Percentiles rank a stretch among this genome's conserved stretches.
Conservation (phyloP, 306 rosid species). For the Cyamopsis tetragonoloba region DNA sequence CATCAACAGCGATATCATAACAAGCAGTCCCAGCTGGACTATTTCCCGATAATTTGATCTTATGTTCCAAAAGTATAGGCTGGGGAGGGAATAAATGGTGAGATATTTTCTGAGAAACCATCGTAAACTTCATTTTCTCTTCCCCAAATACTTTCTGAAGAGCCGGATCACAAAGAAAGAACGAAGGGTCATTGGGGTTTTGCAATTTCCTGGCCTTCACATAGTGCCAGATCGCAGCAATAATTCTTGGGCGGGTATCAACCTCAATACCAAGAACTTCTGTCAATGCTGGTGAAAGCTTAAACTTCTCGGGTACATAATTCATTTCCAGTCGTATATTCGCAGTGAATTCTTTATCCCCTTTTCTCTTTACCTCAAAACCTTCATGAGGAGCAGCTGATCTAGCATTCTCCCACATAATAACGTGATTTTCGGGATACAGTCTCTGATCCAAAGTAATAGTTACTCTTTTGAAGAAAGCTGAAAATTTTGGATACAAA, state of each 20-base stretch:
- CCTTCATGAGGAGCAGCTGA: slow-evolving; percentile 91
- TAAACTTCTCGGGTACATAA: slow-evolving; percentile 86
- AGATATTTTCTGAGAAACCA: slow-evolving; percentile 88
- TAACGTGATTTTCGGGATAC: slow-evolving; percentile 77
- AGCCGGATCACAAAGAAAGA: slow-evolving; percentile 78
- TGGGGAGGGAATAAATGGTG: slow-evolving; percentile 89
- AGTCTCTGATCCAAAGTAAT: slow-evolving; percentile 94
- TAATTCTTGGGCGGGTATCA: slow-evolving; percentile 93
- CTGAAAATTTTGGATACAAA: slow-evolving; percentile 78
- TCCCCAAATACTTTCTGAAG: slow-evolving; percentile 97
- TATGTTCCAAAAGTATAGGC: slow-evolving; percentile 88
- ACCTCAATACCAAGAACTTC: slow-evolving; percentile 99
- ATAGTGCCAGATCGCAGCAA: slow-evolving; percentile 98
- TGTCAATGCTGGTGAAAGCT: slow-evolving; percentile 82
- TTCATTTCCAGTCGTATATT: slow-evolving; percentile 87
- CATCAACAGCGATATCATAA: slow-evolving; percentile 90
- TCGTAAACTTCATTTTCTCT: slow-evolving; percentile 88
- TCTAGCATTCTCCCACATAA: slow-evolving; percentile 84
- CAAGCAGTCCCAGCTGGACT: slow-evolving; percentile 89
- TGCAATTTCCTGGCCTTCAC: slow-evolving; percentile 98
- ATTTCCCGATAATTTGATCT: slow-evolving; percentile 86
- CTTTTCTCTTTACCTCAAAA: slow-evolving; percentile 97
- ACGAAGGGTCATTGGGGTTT: slow-evolving; percentile 77
- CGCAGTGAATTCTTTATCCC: slow-evolving; percentile 78
- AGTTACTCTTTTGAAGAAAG: slow-evolving; percentile 88